A percentile compares a stretch with the other conserved stretches of the same genome.
Conservation (phyloP, 1,284 basidiomycete species). For the Xanthoconium separans region DNA sequence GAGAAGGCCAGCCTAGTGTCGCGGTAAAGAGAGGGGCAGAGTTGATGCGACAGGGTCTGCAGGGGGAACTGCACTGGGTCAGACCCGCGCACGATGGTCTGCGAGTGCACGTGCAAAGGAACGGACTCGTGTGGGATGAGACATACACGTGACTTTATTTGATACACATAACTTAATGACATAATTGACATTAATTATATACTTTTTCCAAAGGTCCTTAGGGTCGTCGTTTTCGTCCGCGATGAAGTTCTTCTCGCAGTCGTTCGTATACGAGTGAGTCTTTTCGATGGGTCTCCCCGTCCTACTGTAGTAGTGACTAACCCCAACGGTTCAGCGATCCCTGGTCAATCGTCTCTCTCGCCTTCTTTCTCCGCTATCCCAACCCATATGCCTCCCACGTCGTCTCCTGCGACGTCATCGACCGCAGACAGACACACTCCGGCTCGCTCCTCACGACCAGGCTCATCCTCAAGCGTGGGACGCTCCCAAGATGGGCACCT, state of each 20-base stretch:
- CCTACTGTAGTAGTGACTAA: not conserved
- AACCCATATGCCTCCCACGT: constrained; percentile 96
- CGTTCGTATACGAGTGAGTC: constrained; percentile 73
- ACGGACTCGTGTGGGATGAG: constrained; percentile 47
- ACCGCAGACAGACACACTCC: constrained; percentile 67
- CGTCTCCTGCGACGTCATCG: constrained; percentile 92
- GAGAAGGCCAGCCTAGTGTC: constrained; percentile 35
- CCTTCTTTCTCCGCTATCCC: constrained; percentile 95
- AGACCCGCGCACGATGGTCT: constrained; percentile 73
- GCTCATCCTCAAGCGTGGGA: constrained; percentile 89
- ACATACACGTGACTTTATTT: constrained; percentile 36
- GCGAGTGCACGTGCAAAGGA: constrained; percentile 43
- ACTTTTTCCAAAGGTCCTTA: constrained; percentile 3
- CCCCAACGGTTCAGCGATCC: constrained; percentile 66
- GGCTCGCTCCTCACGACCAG: constrained; percentile 87
- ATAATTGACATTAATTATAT: too few relatives aligned
- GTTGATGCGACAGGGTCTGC: constrained; percentile 45
- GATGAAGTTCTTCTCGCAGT: constrained; percentile 82
- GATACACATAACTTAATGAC: too few relatives aligned
- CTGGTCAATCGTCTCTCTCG: constrained; percentile 89
- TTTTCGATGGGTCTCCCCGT: too few relatives aligned
- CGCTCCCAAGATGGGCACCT: constrained; percentile 89
- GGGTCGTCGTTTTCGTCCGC: constrained; percentile 31
- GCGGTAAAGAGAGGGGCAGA: constrained; percentile 43
- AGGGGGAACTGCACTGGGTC: constrained; percentile 53